Conservation (phyloP, 352 stramenopile genomes). For the Globisporangium acanthophoron region DNA sequence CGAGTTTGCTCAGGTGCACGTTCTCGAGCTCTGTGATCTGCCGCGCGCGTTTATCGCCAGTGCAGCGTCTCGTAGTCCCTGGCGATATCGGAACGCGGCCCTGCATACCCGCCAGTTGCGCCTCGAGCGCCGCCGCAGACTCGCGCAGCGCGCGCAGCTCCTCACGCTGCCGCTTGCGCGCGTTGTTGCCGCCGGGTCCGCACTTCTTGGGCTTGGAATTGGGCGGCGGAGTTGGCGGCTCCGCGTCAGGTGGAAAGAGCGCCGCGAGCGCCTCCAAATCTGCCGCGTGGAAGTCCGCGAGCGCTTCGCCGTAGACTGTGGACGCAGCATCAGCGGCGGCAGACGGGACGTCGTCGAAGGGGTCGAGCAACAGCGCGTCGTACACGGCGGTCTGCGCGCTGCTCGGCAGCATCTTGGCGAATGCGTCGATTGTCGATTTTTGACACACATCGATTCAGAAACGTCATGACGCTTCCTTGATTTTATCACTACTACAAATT, state of each 20-base stretch:
- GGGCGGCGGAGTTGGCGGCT: neutral
- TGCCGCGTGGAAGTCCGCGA: slow-evolving; percentile 5
- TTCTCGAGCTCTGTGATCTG: slow-evolving; percentile 10
- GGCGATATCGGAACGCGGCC: neutral
- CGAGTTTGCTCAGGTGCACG: slow-evolving; percentile 20
- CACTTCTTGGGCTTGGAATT: slow-evolving; percentile 3
- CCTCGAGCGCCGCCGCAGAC: neutral
- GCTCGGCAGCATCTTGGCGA: neutral
- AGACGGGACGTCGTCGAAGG: neutral
- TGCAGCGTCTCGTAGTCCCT: too few relatives aligned
- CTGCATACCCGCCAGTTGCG: slow-evolving; percentile 1
- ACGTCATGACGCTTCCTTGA: neutral
- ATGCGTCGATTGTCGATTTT: too few relatives aligned
- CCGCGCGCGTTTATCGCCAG: neutral
- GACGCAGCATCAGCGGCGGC: too few relatives aligned
- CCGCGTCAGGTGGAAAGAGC: neutral
- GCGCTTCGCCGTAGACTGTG: neutral
- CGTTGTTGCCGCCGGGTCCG: slow-evolving; percentile 6
- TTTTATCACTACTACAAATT: neutral
- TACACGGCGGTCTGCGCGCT: neutral
- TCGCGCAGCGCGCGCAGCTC: slow-evolving; percentile 6
- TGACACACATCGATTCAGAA: neutral
- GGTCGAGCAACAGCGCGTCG: slow-evolving; percentile 7
- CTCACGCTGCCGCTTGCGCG: slow-evolving; percentile 10
- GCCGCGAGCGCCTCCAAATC: slow-evolving; percentile 6